phyloP scores from a whole-genome alignment of 805 yeast species.

The Tetrapisispora fleetii region DNA sequence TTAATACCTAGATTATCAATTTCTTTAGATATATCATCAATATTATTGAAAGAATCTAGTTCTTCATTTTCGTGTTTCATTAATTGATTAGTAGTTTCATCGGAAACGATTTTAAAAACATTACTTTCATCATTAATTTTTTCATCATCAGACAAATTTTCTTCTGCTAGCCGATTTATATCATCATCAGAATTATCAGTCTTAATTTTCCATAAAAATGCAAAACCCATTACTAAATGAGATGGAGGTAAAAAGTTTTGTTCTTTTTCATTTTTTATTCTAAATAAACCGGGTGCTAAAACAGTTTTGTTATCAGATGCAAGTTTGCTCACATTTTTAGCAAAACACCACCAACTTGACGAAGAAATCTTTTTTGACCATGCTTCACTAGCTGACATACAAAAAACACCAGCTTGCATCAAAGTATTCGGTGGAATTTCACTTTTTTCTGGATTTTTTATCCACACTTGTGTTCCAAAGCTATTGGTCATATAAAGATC shows the following conservation, averaged over 20 bases:
- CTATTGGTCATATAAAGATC: conserved; percentile 72
- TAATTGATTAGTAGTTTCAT: not conserved
- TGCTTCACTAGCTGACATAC: conserved; percentile 73
- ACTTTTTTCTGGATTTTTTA: conserved; percentile 67
- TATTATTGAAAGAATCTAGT: not conserved
- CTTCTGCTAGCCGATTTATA: conserved; percentile 5
- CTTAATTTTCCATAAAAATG: conserved; percentile 63
- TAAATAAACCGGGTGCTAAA: conserved; percentile 53
- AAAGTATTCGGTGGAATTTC: conserved; percentile 81
- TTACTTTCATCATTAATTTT: not conserved
- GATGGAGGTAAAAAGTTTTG: conserved; percentile 62
- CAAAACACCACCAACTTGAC: conserved; percentile 79
- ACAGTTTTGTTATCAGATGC: conserved; percentile 44
- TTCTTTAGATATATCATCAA: not conserved
- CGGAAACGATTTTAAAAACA: not conserved
- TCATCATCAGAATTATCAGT: conserved; percentile 23
- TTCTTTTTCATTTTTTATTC: conserved; percentile 40
- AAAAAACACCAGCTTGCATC: conserved; percentile 79
- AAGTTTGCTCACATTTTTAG: conserved; percentile 56
- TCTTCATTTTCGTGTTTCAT: conserved; percentile 1
- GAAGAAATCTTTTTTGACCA: conserved; percentile 82
- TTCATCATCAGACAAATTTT: conserved; percentile 4
- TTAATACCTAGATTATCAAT: not conserved
- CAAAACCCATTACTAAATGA: conserved; percentile 87
- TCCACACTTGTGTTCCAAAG: conserved; percentile 63